Evolutionary conservation across 2,329 filamentous ascomycete species (phyloP), one percentile per base, ranked within the genome.

Genomic region (Metarhizium rileyi): DNA sequence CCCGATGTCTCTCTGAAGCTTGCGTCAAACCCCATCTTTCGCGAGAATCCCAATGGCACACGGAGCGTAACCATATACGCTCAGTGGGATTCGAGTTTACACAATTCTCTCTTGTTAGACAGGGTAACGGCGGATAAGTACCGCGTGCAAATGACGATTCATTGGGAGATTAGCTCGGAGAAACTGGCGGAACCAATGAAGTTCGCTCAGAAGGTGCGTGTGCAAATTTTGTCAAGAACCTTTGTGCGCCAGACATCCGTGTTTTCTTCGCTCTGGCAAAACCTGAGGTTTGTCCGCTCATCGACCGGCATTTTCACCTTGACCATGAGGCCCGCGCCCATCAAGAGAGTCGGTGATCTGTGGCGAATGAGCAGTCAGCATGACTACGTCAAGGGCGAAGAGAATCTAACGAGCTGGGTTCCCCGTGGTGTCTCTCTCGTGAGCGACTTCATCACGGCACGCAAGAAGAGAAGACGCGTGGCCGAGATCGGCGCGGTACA

Each of bases 311-410:
- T 95, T 51, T 98, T 95, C 67, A 90, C 87, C 1, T 72, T 97
- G 46, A 83, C 83, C 5, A 84, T 97, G 66, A 84, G 89, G 27
- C 93, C 93, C 0, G 84, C 88, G 7, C 90, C 90, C 3, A 90
- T 95, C 46, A 96, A 96, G 68, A 81, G 88, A 44, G 88, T 90
- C 0, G 89, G 89, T 3, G 93, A 98, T 63, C 74, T 98, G 12
- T 98, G 93, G 93, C 82, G 93, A 49, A 89, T 97, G 82, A 94
- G 90, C 65, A 97, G 90, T 16, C 84, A 88, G 52, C 86, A 95
- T 60, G 89, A 95, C 64, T 97, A 96, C 62, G 87, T 98, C 59
- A 96, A 95, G 66, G 93, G 93, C 49, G 90, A 98, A 67, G 93
- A 98, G 66, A 77, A 84, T 45, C 73, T 98, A 36, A 82, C 76